These are phyloP conservation scores for Pleurostoma richardsiae DNA, from an alignment of 2,329 filamentous ascomycete genomes.

Conservation along the genomic window DNA sequence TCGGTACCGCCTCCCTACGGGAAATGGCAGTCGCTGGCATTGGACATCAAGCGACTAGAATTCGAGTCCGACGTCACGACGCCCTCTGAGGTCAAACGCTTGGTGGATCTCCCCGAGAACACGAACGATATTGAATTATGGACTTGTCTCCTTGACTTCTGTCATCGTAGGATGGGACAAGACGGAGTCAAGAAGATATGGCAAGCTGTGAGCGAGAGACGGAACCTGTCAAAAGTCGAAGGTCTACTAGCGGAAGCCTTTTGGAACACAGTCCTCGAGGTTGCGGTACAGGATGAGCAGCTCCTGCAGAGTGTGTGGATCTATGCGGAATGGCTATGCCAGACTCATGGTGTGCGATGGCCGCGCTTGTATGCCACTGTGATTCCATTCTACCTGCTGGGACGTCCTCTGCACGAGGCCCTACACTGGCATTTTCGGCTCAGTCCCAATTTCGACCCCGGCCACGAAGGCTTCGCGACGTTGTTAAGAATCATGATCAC, in stretches of 20 bases:
- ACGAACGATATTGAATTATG: slow-evolving; percentile 22
- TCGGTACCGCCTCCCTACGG: slow-evolving; percentile 13
- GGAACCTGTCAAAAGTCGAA: slow-evolving; percentile 14
- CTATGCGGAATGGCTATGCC: slow-evolving; percentile 37
- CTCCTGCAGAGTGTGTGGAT: slow-evolving; percentile 27
- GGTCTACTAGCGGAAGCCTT: slow-evolving; percentile 17
- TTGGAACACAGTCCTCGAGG: slow-evolving; percentile 23
- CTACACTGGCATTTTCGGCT: slow-evolving; percentile 44
- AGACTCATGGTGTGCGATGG: slow-evolving; percentile 35
- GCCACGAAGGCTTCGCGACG: slow-evolving; percentile 31
- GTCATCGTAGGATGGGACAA: slow-evolving; percentile 15
- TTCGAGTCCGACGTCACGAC: slow-evolving; percentile 16
- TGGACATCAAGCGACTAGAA: slow-evolving; percentile 16
- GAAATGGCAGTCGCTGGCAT: slow-evolving; percentile 17
- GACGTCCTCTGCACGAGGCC: slow-evolving; percentile 28
- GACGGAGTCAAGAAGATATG: slow-evolving; percentile 19
- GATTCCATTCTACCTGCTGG: slow-evolving; percentile 35
- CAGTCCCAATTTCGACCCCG: slow-evolving; percentile 34
- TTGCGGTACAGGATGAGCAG: slow-evolving; percentile 22
- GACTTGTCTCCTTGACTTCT: slow-evolving; percentile 23
- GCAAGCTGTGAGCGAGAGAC: slow-evolving; percentile 15
- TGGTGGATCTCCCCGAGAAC: slow-evolving; percentile 18
- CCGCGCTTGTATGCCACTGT: slow-evolving; percentile 44
- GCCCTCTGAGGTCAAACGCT: background rate
- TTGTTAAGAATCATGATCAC: slow-evolving; percentile 34